phyloP scores from a whole-genome alignment of 495 filamentous ascomycete genomes.

The Penicillium manginii region DNA sequence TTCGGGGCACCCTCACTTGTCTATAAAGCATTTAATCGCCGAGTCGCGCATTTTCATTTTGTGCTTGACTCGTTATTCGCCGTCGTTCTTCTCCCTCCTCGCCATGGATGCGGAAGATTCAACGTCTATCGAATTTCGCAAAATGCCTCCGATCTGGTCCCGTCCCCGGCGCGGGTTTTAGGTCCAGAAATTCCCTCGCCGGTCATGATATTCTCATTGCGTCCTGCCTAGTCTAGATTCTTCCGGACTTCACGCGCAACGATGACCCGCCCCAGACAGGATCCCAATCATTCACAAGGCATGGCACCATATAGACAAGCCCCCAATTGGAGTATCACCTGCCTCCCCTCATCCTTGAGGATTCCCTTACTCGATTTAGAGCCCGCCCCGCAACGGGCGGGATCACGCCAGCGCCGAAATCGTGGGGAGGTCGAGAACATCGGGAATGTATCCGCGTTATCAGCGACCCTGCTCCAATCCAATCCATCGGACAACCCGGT shows the following conservation, averaged over 20 bases:
- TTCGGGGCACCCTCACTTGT: background rate
- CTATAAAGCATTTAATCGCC: background rate
- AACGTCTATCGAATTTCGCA: too few species aligned
- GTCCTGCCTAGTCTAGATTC: too few species aligned
- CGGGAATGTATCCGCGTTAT: background rate
- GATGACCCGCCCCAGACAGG: background rate
- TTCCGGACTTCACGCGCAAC: too few species aligned
- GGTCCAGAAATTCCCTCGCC: too few species aligned
- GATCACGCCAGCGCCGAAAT: conserved; percentile 3
- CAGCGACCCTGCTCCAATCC: background rate
- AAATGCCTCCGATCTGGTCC: too few species aligned
- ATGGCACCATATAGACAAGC: background rate
- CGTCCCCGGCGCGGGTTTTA: too few species aligned
- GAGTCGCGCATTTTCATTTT: too few species aligned
- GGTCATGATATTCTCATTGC: too few species aligned
- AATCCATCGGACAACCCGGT: background rate
- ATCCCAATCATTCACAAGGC: background rate
- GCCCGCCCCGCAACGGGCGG: conserved; percentile 5
- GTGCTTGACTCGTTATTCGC: too few species aligned
- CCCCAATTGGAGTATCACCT: conserved; percentile 13
- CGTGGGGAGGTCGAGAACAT: background rate
- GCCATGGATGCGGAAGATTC: too few species aligned
- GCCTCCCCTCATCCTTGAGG: background rate
- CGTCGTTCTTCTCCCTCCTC: too few species aligned
- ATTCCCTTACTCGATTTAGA: conserved; percentile 7